These are phyloP conservation scores for Aphanomyces stellatus DNA, from an alignment of 352 stramenopile species.

Conservation along the genomic window DNA sequence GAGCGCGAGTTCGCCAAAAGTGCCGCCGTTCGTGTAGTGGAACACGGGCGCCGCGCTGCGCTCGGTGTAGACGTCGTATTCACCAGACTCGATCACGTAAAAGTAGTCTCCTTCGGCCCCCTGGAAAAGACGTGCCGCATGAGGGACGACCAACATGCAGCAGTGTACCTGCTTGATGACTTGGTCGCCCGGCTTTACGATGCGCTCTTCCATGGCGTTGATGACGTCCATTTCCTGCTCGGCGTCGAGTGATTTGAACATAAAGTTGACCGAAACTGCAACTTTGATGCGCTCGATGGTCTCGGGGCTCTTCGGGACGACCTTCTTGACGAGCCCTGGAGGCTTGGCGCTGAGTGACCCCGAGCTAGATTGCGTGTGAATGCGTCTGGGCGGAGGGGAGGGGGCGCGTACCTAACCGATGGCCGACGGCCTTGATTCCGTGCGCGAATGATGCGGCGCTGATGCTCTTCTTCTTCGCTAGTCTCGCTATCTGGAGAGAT, in stretches of 20 bases:
- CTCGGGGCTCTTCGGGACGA: conserved; percentile 38
- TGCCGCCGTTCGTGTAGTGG: conserved; percentile 21
- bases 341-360: not conserved
- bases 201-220: conserved; percentile 12
- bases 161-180: conserved; percentile 16
- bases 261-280: conserved; percentile 30
- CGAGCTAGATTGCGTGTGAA: not conserved
- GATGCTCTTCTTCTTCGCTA: conserved; percentile 3
- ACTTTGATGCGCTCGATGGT: conserved; percentile 40
- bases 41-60: not conserved
- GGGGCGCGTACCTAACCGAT: conserved; percentile 14
- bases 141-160: not conserved
- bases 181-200: not conserved
- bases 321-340: not conserved
- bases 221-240: conserved; percentile 15
- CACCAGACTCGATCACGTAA: conserved; percentile 57
- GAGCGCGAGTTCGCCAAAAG: conserved; percentile 78
- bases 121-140: not conserved
- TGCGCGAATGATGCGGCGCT: conserved; percentile 10
- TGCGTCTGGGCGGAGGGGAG: too few relatives aligned
- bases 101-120: conserved; percentile 28
- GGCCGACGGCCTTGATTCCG: conserved; percentile 8
- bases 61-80: conserved; percentile 35
- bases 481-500: conserved; percentile 5
- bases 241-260: conserved; percentile 11